phyloP scores from a whole-genome alignment of 1,284 basidiomycete genomes.

The Phellinidium pouzarii region DNA sequence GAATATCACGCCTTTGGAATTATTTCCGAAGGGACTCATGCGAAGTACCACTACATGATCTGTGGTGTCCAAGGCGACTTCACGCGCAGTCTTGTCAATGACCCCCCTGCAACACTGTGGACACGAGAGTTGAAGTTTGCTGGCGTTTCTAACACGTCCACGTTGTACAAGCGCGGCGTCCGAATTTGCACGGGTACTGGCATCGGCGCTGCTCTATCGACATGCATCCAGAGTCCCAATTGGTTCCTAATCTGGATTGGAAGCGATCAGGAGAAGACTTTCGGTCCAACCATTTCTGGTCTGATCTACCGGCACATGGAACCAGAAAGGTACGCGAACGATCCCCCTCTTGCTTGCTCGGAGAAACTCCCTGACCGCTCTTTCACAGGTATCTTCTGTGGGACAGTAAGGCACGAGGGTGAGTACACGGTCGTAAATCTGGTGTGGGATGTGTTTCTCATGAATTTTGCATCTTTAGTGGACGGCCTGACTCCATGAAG shows the following conservation, averaged over 20 bases:
- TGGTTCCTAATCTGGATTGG: slow-evolving; percentile 80
- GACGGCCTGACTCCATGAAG: slow-evolving; percentile 72
- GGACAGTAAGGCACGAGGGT: slow-evolving; percentile 57
- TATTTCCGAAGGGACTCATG: slow-evolving; percentile 57
- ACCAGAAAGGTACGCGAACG: slow-evolving; percentile 40
- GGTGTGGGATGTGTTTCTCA: slow-evolving; percentile 8
- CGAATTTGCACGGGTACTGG: slow-evolving; percentile 76
- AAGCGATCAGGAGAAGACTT: slow-evolving; percentile 70
- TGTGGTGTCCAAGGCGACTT: slow-evolving; percentile 77
- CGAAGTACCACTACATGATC: slow-evolving; percentile 71
- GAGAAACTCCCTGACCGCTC: background rate
- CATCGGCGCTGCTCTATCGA: slow-evolving; percentile 68
- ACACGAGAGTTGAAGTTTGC: slow-evolving; percentile 74
- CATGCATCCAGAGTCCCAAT: slow-evolving; percentile 61
- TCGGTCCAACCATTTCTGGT: slow-evolving; percentile 65
- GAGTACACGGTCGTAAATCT: background rate
- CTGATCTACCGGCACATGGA: slow-evolving; percentile 61
- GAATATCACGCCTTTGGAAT: slow-evolving; percentile 61
- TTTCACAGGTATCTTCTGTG: slow-evolving; percentile 48
- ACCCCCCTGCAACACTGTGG: slow-evolving; percentile 63
- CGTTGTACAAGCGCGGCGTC: slow-evolving; percentile 66
- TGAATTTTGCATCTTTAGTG: slow-evolving; percentile 28
- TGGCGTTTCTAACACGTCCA: slow-evolving; percentile 73
- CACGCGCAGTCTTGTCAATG: slow-evolving; percentile 58
- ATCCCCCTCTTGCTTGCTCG: background rate